Evolutionary conservation across 1,284 basidiomycete species (phyloP), one percentile per base, ranked within the genome.

Genomic region (Leccinum olivaceoglutinosum): DNA sequence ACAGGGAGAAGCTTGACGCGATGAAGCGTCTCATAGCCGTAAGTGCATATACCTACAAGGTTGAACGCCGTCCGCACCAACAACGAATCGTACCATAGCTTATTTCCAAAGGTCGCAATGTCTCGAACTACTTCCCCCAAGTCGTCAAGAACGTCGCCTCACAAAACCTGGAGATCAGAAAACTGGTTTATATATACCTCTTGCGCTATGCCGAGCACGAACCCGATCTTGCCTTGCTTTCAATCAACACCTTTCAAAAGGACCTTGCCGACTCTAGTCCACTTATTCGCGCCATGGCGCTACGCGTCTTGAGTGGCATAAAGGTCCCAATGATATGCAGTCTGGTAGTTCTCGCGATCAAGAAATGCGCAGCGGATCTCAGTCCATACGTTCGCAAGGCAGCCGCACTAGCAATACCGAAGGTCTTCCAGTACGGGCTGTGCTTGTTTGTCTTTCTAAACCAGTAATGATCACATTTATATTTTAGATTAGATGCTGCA

Each of bases 201-300:
- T 80, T 98, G 49, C 89, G 94, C 66, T 96, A 97, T 76, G 95
- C 96, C 55, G 87, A 92, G 58, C 86, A 89, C 59, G 94, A 96
- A 71, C 96, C 96, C 8, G 97, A 99, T 76, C 86, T 99, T 60
- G 92, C 97, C 0, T 80, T 99, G 44, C 83, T 99, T 29, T 96
- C 95, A 6, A 97, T 99, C 81, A 99, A 99, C 78, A 97, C 96
- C 10, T 98, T 98, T 74, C 97, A 99, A 77, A 94, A 95, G 75
- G 97, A 99, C 77, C 82, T 99, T 18, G 88, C 89, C 2, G 96
- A 99, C 72, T 81, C 88, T 8, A 97, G 90, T 65, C 96, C 97
- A 0, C 85, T 98, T 68, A 96, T 96, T 63, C 86, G 93, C 36
- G 92, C 93, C 11, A 97, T 97, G 94, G 93, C 94, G 3, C 78